A percentile compares a stretch with the other conserved stretches of the same genome.
Evolutionary conservation across 306 rosid species (phyloP).

Genomic region (Trichosanthes cucumerina): DNA sequence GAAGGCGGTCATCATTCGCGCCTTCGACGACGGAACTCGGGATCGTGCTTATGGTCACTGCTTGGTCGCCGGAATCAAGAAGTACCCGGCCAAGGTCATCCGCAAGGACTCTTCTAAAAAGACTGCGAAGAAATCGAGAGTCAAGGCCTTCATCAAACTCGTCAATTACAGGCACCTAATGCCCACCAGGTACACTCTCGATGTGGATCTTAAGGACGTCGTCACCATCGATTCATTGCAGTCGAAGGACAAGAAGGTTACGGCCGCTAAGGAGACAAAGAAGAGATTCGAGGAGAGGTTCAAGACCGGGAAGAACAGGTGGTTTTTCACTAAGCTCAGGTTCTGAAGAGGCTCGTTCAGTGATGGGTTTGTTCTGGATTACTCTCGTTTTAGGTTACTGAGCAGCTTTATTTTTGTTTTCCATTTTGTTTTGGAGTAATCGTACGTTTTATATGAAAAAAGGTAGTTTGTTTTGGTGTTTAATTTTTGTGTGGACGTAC

Average conservation of each 20-base stretch:
- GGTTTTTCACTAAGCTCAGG: constrained; percentile 25
- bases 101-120: constrained; percentile 26
- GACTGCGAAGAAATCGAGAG: constrained; percentile 15
- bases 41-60: constrained; percentile 26
- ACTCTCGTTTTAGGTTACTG: no score
- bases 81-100: constrained; percentile 21
- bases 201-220: constrained; percentile 21
- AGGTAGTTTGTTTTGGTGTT: not conserved
- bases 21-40: constrained; percentile 23
- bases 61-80: constrained; percentile 17
- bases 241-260: constrained; percentile 15
- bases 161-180: constrained; percentile 19
- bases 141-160: constrained; percentile 24
- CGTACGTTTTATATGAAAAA: not conserved
- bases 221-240: constrained; percentile 11
- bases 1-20: constrained; percentile 20
- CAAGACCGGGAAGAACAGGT: constrained; percentile 24
- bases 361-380: not conserved
- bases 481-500: not conserved
- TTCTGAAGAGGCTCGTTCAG: not conserved
- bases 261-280: constrained; percentile 20
- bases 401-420: not conserved
- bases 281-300: constrained; percentile 22
- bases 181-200: constrained; percentile 29
- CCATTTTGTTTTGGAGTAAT: not conserved